Conservation (phyloP, 179 eudicot genomes). For the Drosera spatulata region DNA sequence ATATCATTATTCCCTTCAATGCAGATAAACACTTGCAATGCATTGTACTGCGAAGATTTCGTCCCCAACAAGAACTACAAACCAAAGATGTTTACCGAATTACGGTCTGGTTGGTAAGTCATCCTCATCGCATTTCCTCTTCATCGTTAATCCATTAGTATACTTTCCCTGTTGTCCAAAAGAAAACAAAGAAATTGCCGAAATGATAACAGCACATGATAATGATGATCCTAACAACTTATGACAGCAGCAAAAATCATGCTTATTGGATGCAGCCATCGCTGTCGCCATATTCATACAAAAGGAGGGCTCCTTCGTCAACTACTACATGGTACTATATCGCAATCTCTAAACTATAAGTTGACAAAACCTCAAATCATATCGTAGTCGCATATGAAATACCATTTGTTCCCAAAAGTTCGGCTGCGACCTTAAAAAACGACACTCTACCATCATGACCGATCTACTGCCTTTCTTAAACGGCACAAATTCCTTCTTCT, state of each 20-base stretch:
- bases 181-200: neutral
- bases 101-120: conserved; percentile 10
- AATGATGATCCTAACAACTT: too few relatives aligned
- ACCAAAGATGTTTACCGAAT: conserved; percentile 14
- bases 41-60: conserved; percentile 45
- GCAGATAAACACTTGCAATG: conserved; percentile 96
- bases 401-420: neutral
- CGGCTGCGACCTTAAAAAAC: too few relatives aligned
- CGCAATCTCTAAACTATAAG: neutral
- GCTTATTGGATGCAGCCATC: conserved; percentile 3
- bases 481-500: too few relatives aligned
- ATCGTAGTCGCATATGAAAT: neutral
- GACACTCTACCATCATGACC: too few relatives aligned
- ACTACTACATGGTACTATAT: conserved; percentile 12
- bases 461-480: too few relatives aligned
- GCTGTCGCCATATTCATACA: conserved; percentile 11
- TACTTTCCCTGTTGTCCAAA: neutral
- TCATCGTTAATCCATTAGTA: neutral
- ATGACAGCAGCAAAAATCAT: neutral
- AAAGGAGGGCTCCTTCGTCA: conserved; percentile 12
- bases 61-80: conserved; percentile 20
- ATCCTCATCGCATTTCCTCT: neutral
- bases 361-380: neutral
- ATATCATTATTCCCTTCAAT: neutral
- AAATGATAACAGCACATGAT: too few relatives aligned